Evolutionary conservation across 257 asterid genomes (phyloP).

Genomic region (Solanum stenotomum): DNA sequence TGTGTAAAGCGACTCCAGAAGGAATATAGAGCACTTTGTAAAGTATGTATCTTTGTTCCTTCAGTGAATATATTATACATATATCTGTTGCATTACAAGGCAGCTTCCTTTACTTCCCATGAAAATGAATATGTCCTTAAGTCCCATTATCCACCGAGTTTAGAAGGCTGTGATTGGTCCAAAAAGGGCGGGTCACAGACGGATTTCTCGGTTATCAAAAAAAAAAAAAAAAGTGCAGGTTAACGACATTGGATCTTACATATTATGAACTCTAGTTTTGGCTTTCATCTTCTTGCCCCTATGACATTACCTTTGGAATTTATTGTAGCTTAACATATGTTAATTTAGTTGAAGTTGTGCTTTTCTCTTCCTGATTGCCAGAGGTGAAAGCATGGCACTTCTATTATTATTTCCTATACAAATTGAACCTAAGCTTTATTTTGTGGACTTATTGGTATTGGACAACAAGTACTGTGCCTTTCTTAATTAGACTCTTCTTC

Average conservation of each 20-base stretch:
- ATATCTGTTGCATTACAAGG: neutral
- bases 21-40: constrained; percentile 91
- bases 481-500: neutral
- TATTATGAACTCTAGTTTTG: too few species aligned
- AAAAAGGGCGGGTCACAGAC: too few species aligned
- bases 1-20: constrained; percentile 93
- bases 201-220: too few species aligned
- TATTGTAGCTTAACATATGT: neutral
- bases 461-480: neutral
- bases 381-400: neutral
- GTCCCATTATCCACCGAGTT: too few species aligned
- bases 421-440: neutral
- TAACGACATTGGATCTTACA: too few species aligned
- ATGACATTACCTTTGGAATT: neutral
- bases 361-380: neutral
- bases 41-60: constrained; percentile 38
- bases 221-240: too few species aligned
- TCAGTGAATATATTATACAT: neutral
- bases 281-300: too few species aligned
- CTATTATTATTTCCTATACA: neutral
- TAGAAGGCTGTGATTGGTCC: too few species aligned
- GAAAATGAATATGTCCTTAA: neutral
- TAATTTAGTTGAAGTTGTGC: neutral
- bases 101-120: neutral
- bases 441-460: neutral